A percentile compares a stretch with the other conserved stretches of the same genome.
Evolutionary conservation across 208 protist genomes (phyloP).

Genomic region (Phytomonas sp.): DNA sequence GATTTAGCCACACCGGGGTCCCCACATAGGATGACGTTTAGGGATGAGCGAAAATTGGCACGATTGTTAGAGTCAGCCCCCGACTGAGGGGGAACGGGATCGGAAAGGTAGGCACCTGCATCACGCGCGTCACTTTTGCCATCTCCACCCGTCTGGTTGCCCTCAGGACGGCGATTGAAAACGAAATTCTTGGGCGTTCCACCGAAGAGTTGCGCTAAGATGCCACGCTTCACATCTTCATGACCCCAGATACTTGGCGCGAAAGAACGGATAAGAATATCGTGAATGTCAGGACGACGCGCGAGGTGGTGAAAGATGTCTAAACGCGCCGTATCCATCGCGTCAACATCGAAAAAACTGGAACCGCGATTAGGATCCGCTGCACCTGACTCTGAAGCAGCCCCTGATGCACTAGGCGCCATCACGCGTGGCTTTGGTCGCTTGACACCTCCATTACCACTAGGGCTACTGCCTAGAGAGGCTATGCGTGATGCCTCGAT

Average conservation of each 20-base stretch:
- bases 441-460: not conserved
- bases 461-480: slow-evolving; percentile 16
- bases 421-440: not conserved
- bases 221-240: slow-evolving; percentile 98
- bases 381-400: not conserved
- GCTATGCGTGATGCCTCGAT: slow-evolving; percentile 84
- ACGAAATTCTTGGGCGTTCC: slow-evolving; percentile 92
- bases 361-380: not conserved
- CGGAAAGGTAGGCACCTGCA: not conserved
- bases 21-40: slow-evolving; percentile 98
- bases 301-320: slow-evolving; percentile 75
- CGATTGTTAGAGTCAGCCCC: slow-evolving; percentile 20
- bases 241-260: slow-evolving; percentile 97
- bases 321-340: slow-evolving; percentile 48
- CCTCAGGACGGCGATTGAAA: slow-evolving; percentile 17
- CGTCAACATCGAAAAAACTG: not conserved
- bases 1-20: slow-evolving; percentile 99
- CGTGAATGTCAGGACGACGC: slow-evolving; percentile 92
- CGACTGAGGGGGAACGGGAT: not conserved
- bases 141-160: not conserved
- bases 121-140: not conserved
- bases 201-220: slow-evolving; percentile 98
- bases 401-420: not conserved
- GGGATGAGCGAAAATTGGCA: slow-evolving; percentile 89
- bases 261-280: slow-evolving; percentile 91